Evolutionary conservation across 2,329 filamentous ascomycete genomes (phyloP).

Genomic region (Metarhizium anisopliae): DNA sequence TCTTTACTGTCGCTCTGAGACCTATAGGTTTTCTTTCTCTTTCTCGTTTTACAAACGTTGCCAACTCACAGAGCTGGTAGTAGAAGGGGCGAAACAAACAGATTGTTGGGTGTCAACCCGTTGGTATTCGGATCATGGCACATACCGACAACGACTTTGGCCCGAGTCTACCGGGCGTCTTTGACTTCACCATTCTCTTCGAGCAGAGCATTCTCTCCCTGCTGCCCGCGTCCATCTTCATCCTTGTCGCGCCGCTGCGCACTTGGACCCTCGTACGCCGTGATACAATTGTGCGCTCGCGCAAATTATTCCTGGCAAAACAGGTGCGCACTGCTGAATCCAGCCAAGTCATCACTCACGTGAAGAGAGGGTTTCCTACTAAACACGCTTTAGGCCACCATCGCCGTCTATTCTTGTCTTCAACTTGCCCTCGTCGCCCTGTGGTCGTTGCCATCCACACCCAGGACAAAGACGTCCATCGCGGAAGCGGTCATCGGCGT

Average conservation of each 20-base stretch:
- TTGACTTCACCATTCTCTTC: slow-evolving; percentile 22
- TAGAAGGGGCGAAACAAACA: no score
- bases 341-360: not conserved
- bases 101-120: no score
- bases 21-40: no score
- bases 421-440: slow-evolving; percentile 17
- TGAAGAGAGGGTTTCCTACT: no score
- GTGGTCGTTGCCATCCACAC: slow-evolving; percentile 15
- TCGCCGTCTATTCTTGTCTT: slow-evolving; percentile 9
- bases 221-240: slow-evolving; percentile 15
- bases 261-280: slow-evolving; percentile 8
- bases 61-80: no score
- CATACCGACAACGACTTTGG: slow-evolving; percentile 14
- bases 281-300: not conserved
- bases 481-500: slow-evolving; percentile 18
- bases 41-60: no score
- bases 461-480: slow-evolving; percentile 17
- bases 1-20: no score
- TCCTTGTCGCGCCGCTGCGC: slow-evolving; percentile 14
- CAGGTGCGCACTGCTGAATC: slow-evolving; percentile 7
- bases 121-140: not conserved
- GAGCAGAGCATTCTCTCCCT: slow-evolving; percentile 22
- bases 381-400: slow-evolving; percentile 4
- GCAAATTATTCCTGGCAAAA: slow-evolving; percentile 14
- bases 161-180: slow-evolving; percentile 14